These are phyloP conservation scores for Bipolaris gigantea DNA, from an alignment of 2,329 filamentous ascomycete species.

Conservation along the genomic window DNA sequence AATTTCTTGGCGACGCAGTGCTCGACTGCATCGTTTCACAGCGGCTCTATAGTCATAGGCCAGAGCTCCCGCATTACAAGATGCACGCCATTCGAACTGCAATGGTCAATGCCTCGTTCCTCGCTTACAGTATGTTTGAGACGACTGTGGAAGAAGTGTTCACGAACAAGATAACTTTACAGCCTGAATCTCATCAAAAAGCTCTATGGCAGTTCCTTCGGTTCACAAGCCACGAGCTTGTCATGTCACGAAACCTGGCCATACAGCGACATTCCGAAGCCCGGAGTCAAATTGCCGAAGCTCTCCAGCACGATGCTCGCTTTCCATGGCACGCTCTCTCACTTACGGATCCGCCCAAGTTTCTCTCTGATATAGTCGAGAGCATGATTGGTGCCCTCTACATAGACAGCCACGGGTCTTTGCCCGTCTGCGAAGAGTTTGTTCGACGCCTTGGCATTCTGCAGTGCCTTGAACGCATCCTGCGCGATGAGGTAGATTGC, in stretches of 20 bases:
- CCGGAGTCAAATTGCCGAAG: conserved; percentile 53
- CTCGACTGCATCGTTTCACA: conserved; percentile 76
- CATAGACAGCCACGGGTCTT: conserved; percentile 62
- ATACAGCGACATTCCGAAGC: conserved; percentile 53
- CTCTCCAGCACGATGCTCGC: conserved; percentile 53
- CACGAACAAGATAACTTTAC: conserved; percentile 37
- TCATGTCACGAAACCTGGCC: conserved; percentile 50
- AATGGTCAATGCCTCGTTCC: conserved; percentile 76
- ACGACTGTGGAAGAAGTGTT: conserved; percentile 46
- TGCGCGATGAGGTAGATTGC: conserved; percentile 57
- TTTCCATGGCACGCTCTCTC: conserved; percentile 81
- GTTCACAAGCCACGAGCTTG: conserved; percentile 56
- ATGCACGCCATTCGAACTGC: conserved; percentile 79
- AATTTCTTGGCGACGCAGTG: conserved; percentile 85
- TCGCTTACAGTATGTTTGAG: conserved; percentile 75
- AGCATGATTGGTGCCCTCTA: conserved; percentile 79
- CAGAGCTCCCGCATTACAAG: conserved; percentile 54
- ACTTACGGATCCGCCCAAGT: conserved; percentile 50
- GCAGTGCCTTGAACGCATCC: conserved; percentile 61
- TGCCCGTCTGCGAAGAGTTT: conserved; percentile 58
- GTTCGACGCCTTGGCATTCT: conserved; percentile 68
- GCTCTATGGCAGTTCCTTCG: conserved; percentile 73
- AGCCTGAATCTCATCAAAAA: conserved; percentile 28
- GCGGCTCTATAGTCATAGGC: conserved; percentile 58
- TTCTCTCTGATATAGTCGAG: conserved; percentile 65